These are phyloP conservation scores for Populus trichocarpa DNA, from an alignment of 441 rosid genomes.

Conservation along the genomic window DNA sequence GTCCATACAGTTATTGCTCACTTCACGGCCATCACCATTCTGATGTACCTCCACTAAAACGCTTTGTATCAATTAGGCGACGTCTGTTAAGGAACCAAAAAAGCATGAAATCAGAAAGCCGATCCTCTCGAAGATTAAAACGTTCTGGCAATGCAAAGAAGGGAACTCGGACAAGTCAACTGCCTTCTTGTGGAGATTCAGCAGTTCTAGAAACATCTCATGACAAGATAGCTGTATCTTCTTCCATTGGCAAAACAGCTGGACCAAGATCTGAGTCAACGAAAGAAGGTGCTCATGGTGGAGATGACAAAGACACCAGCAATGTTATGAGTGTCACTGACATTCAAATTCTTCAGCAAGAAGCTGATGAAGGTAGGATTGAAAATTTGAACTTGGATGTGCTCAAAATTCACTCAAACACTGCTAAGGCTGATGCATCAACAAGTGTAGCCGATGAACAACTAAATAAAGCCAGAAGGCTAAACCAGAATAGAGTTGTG, in stretches of 20 bases:
- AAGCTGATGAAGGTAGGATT: constrained; percentile 7
- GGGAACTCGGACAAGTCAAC: constrained; percentile 25
- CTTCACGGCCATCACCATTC: constrained; percentile 66
- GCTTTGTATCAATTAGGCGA: constrained; percentile 62
- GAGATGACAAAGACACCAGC: constrained; percentile 3
- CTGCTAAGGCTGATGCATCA: constrained; percentile 6
- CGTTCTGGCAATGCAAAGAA: constrained; percentile 32
- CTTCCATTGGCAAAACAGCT: neutral
- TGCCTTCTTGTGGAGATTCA: constrained; percentile 18
- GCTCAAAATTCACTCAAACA: neutral
- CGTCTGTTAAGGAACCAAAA: constrained; percentile 44
- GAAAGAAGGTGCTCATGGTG: neutral
- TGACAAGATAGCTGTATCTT: constrained; percentile 8
- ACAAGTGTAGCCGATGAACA: neutral
- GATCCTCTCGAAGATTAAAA: constrained; percentile 31
- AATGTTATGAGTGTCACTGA: neutral
- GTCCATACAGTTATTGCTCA: constrained; percentile 82
- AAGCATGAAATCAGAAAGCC: constrained; percentile 38
- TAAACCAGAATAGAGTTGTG: neutral
- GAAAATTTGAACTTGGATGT: constrained; percentile 12
- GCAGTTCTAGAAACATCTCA: constrained; percentile 21
- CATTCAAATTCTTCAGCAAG: constrained; percentile 1
- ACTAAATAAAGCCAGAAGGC: neutral
- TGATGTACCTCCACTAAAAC: constrained; percentile 50
- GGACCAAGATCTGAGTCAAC: neutral